phyloP scores from a whole-genome alignment of 257 asterid genomes.

The Rehmannia glutinosa region DNA sequence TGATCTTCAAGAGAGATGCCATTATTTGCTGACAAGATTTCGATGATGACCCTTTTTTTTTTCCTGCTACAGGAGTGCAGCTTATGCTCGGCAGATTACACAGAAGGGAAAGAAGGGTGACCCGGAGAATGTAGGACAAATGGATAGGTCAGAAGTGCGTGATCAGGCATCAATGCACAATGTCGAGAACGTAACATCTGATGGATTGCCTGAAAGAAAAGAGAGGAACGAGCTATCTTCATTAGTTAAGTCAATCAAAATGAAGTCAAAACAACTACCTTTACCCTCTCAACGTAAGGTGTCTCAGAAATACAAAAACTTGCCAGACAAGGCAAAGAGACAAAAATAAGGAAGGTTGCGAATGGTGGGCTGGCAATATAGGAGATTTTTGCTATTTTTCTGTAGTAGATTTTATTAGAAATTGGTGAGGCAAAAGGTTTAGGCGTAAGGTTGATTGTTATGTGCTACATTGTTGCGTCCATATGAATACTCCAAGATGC shows the following conservation, averaged over 20 bases:
- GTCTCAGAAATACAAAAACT: constrained; percentile 7
- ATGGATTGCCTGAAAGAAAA: constrained; percentile 16
- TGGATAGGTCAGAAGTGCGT: background rate
- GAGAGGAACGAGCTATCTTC: constrained; percentile 47
- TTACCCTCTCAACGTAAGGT: constrained; percentile 27
- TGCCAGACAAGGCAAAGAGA: constrained; percentile 8
- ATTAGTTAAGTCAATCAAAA: constrained; percentile 46
- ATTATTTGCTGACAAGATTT: background rate
- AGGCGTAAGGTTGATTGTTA: too few relatives aligned
- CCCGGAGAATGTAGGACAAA: background rate
- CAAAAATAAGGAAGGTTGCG: background rate
- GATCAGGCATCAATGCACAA: background rate
- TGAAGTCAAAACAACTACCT: constrained; percentile 47
- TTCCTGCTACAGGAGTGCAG: constrained; percentile 22
- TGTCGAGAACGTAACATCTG: constrained; percentile 14
- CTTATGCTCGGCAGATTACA: constrained; percentile 29
- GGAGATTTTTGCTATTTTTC: too few relatives aligned
- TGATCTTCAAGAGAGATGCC: background rate
- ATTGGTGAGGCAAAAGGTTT: too few relatives aligned
- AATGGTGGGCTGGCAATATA: background rate
- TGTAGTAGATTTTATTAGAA: too few relatives aligned
- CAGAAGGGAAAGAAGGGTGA: constrained; percentile 18
- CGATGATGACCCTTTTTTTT: background rate
- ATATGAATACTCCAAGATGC: too few relatives aligned
- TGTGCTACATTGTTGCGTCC: too few relatives aligned